These are phyloP conservation scores for Suhomyces panamericanus DNA, from an alignment of 1,139 yeast genomes.

Conservation along the genomic window DNA sequence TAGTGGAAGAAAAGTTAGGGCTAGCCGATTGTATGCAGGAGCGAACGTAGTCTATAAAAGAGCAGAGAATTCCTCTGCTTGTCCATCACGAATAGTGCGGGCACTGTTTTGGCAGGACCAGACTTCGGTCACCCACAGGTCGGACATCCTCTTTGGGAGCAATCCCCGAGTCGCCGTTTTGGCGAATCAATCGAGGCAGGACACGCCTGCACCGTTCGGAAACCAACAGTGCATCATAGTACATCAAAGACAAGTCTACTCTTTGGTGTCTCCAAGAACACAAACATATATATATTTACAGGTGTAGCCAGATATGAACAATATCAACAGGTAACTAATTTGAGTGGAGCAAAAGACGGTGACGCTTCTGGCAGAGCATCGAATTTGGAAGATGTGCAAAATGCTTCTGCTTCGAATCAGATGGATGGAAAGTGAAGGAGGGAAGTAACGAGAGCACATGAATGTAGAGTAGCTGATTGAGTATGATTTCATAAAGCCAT, in stretches of 20 bases:
- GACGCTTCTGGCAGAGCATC: too few relatives aligned
- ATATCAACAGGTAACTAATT: too few relatives aligned
- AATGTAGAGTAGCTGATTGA: too few relatives aligned
- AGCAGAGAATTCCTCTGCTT: conserved; percentile 3
- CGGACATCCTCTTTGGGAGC: conserved; percentile 39
- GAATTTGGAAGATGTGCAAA: too few relatives aligned
- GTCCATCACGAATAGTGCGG: conserved; percentile 2
- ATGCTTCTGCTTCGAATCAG: too few relatives aligned
- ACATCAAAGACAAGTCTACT: conserved; percentile 40
- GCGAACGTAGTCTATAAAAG: neutral
- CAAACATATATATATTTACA: conserved; percentile 35
- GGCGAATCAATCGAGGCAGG: conserved; percentile 44
- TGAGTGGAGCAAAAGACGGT: too few relatives aligned
- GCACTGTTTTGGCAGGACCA: conserved; percentile 23
- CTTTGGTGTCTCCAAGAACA: conserved; percentile 56
- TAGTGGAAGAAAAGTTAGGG: neutral
- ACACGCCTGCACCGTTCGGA: conserved; percentile 16
- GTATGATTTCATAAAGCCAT: too few relatives aligned
- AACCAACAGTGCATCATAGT: conserved; percentile 49
- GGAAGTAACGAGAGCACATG: too few relatives aligned
- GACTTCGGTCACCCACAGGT: conserved; percentile 15
- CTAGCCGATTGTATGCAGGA: conserved; percentile 3
- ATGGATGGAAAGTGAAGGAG: too few relatives aligned
- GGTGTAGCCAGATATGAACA: conserved; percentile 1
- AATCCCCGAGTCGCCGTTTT: conserved; percentile 47